Conservation (phyloP, 2,329 filamentous ascomycete species). For the Truncatella angustata region DNA sequence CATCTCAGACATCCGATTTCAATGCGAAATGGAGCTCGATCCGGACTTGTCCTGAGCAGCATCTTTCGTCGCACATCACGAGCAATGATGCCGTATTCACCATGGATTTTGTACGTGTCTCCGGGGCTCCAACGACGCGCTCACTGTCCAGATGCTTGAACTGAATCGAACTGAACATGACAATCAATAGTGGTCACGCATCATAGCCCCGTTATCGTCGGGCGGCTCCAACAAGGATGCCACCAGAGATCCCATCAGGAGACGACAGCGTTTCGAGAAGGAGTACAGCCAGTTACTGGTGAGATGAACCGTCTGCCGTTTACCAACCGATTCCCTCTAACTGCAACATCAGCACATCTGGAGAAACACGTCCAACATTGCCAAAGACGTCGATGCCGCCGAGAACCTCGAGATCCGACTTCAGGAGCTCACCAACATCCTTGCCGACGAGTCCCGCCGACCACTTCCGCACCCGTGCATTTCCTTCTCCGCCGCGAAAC, state of each 20-base stretch:
- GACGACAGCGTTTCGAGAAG: conserved; percentile 65
- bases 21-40: conserved; percentile 10
- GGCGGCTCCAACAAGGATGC: conserved; percentile 56
- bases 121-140: not conserved
- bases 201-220: conserved; percentile 61
- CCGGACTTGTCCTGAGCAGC: not conserved
- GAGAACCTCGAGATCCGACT: conserved; percentile 62
- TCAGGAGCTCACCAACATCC: conserved; percentile 66
- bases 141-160: too few species aligned
- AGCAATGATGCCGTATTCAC: conserved; percentile 46
- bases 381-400: conserved; percentile 59
- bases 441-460: conserved; percentile 85
- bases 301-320: conserved; percentile 22
- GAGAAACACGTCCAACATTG: conserved; percentile 60
- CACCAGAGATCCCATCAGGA: conserved; percentile 61
- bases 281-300: conserved; percentile 64
- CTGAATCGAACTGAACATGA: conserved; percentile 15
- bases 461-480: conserved; percentile 91
- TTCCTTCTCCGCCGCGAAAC: conserved; percentile 77
- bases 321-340: not conserved
- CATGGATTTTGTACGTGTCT: conserved; percentile 54
- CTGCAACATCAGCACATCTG: conserved; percentile 49
- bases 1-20: conserved; percentile 10
- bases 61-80: conserved; percentile 13
- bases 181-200: conserved; percentile 59